These are phyloP conservation scores for Alternaria solani DNA, from an alignment of 2,329 filamentous ascomycete genomes.

Conservation along the genomic window DNA sequence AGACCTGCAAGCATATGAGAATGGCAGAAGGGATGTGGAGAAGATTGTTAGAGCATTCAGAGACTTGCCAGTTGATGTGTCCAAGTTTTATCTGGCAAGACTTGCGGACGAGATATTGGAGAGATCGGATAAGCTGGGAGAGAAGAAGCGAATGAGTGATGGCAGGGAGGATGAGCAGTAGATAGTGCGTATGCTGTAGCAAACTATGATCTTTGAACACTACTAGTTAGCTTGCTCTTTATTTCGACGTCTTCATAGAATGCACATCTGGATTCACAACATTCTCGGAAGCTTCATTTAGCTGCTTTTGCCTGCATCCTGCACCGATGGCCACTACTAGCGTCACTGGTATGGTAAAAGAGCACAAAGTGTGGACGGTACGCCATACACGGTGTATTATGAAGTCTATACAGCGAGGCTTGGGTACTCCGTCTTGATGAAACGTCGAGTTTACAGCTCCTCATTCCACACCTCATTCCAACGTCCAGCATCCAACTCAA, in stretches of 20 bases:
- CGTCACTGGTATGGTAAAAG: not conserved
- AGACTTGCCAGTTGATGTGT: conserved; percentile 69
- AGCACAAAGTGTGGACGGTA: no score
- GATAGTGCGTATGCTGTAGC: not conserved
- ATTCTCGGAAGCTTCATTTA: not conserved
- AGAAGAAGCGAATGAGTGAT: not conserved
- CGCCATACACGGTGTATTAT: not conserved
- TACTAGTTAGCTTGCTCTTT: not conserved
- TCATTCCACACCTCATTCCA: conserved; percentile 67
- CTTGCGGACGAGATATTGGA: conserved; percentile 72
- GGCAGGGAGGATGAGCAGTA: not conserved
- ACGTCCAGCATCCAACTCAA: conserved; percentile 63
- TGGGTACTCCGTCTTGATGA: no score
- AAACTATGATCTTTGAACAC: not conserved
- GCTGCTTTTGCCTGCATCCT: not conserved
- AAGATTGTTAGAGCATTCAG: conserved; percentile 72
- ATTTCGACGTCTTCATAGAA: not conserved
- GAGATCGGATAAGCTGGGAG: conserved; percentile 36
- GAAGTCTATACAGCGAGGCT: not conserved
- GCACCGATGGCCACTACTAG: not conserved
- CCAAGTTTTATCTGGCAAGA: conserved; percentile 77
- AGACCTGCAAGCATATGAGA: conserved; percentile 85
- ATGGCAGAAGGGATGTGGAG: conserved; percentile 74
- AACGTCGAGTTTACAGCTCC: not conserved
- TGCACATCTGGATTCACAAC: not conserved